Base-by-base conservation (phyloP, 495 filamentous ascomycete genomes). In the Xylaria flabelliformis region DNA sequence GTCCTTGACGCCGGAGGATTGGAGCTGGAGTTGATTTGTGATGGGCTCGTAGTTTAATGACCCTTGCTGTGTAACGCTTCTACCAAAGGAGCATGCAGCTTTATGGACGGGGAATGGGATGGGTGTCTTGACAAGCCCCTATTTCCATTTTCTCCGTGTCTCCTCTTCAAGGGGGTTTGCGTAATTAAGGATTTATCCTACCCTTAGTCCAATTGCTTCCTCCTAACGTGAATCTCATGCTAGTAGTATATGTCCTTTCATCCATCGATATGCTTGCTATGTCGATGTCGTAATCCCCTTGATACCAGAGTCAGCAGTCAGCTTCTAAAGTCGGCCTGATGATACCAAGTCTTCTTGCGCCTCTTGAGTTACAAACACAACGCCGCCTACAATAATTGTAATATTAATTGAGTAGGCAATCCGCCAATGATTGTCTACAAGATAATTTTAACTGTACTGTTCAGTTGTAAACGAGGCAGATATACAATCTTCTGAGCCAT, bases 1-100 rank as follows among this genome's bases (percentile, higher is more conserved):
- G 42, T 70, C 68, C 64, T 69, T 72, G 32, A 51, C 36, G 46
- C 39, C 1, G 64, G 71, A 53, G 55, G 56, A 64, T 21, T 56
- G 64, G 58, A 64, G 39, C 64, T 36, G 64, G 71, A 55, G 64
- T 69, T 70, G 44, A 64, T 41, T 55, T 32, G 68, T 26, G 59
- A 56, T 64, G 59, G 50, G 39, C 39, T 39, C 48, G 68, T 32
- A 29, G 56, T 64, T 64, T 71, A 64, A 56, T 71, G n/a, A 46
- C 48, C 56, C n/a, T 39, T 62, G 61, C 61, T 46, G 48, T 64
- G 69, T 34, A 17, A 64, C 29, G 48, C 46, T 56, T 42, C 42
- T 51, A 41, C 21, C 9, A 24, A 29, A 41, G 41, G 41, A 50
- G 36, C 42, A 64, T 56, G 34, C 12, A 56, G 48, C 34, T 26